Base-by-base conservation (phyloP, 306 rosid genomes). In the Phaseolus lunatus region DNA sequence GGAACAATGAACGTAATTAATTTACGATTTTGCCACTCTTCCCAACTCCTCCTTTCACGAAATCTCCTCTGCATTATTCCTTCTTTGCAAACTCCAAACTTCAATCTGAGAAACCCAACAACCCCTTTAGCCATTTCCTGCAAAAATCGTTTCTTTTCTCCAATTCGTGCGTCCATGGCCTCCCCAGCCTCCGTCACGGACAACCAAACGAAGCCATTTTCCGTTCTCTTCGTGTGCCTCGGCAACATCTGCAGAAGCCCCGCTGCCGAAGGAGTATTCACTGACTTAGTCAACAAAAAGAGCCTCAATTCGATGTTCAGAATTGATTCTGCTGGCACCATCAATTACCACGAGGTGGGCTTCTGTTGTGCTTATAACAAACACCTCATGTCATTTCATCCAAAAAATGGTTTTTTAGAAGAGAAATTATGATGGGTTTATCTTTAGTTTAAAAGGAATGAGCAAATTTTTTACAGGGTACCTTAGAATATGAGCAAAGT, bases 171-270 rank as follows among this genome's bases (percentile, higher is more conserved):
- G 12, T 85, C 96, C 13, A 87, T 90, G 94, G 86, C 92, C 8
- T 80, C 89, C 9, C 77, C 89, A 59, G 58, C 89, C 54, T n/a
- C 88, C 5, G 61, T 76, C 86, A 19, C 84, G 8, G 87, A 68
- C 22, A 35, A 86, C 1, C 81, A 74, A 24, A 82, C 79, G 1
- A 87, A 88, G 75, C 93, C 91, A 44, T 87, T 92, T 85, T 85
- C 90, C 1, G 90, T 95, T 49, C 90, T 88, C 59, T 92, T 92
- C 11, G 98, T 89, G 29, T 95, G 98, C 73, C 80, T 92, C 7
- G 97, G 98, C 70, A 95, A 95, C 86, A 90, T 95, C 24, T 92
- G 97, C 78, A 84, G 97, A 64, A 95, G 97, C 91, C 97, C 96
- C n/a, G 92, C 97, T 67, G 97, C 92, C 2, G 97, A 92, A 85